A percentile compares a stretch with the other conserved stretches of the same genome.
Conservation (phyloP, 2,329 filamentous ascomycete species). For the Mariannaea elegans region DNA sequence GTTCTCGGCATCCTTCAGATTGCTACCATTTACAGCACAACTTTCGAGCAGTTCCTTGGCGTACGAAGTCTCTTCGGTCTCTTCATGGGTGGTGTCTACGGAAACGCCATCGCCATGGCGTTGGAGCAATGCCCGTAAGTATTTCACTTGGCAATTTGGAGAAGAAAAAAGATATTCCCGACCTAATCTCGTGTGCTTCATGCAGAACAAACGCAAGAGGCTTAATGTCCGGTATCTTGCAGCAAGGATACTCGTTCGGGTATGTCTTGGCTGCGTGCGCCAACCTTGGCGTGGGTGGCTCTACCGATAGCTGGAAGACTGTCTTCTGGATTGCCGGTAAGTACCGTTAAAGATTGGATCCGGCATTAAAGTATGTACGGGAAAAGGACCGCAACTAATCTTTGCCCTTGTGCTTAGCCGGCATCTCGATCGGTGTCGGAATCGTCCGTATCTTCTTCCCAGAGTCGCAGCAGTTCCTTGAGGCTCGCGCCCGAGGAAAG, state of each 20-base stretch:
- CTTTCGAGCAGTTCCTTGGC: constrained; percentile 78
- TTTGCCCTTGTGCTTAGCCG: constrained; percentile 52
- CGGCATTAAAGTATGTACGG: too few relatives aligned
- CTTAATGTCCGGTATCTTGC: constrained; percentile 82
- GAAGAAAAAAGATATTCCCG: constrained; percentile 28
- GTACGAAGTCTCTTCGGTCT: constrained; percentile 78
- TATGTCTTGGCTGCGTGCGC: constrained; percentile 81
- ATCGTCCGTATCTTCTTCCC: constrained; percentile 74
- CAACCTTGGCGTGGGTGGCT: constrained; percentile 76
- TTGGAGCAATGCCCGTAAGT: constrained; percentile 75
- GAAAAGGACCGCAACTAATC: too few relatives aligned
- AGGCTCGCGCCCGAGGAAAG: constrained; percentile 70
- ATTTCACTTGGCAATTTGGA: constrained; percentile 22
- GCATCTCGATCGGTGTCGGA: constrained; percentile 74
- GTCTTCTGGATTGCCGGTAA: constrained; percentile 75
- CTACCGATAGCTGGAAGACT: constrained; percentile 73
- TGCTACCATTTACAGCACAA: constrained; percentile 78
- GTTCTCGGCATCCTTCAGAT: constrained; percentile 73
- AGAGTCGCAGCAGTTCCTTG: constrained; percentile 78
- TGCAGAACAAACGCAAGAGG: constrained; percentile 71
- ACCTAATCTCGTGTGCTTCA: constrained; percentile 23
- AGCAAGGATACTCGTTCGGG: constrained; percentile 83
- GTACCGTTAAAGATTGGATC: too few relatives aligned
- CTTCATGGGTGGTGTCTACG: constrained; percentile 85
- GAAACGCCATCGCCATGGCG: constrained; percentile 81